Evolutionary conservation across 139 green algal species (phyloP).

Genomic region (Chlamydomonas sphaeroides): DNA sequence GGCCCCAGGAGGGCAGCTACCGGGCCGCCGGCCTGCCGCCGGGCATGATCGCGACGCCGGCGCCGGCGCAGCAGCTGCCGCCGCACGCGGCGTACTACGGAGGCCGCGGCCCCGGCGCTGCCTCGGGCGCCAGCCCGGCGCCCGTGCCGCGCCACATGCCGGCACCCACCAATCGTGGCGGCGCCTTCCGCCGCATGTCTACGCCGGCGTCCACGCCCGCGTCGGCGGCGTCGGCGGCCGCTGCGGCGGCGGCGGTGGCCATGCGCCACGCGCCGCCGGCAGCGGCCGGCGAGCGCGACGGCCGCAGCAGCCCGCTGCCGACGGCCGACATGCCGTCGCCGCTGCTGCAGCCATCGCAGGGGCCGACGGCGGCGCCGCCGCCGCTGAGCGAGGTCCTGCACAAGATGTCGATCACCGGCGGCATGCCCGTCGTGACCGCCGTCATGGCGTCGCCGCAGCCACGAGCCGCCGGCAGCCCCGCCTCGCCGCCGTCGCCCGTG

Average conservation of each 20-base stretch:
- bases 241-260: background rate
- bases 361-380: background rate
- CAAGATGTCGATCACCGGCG: no score
- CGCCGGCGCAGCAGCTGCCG: no score
- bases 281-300: background rate
- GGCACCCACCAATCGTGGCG: slow-evolving; percentile 20
- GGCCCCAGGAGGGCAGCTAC: background rate
- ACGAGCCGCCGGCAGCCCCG: background rate
- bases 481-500: background rate
- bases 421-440: background rate
- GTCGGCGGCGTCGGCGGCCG: background rate
- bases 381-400: no score
- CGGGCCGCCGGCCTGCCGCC: background rate
- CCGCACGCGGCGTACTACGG: background rate
- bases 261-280: background rate
- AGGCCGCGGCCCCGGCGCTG: background rate
- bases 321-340: background rate
- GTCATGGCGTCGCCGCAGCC: background rate
- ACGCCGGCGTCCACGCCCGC: background rate
- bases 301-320: no score
- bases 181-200: background rate
- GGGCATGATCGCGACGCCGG: background rate
- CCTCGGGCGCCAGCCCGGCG: background rate
- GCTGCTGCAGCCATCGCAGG: background rate
- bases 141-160: slow-evolving; percentile 26